Base-by-base conservation (phyloP, 2,329 filamentous ascomycete genomes). In the Fusarium chlamydosporum region DNA sequence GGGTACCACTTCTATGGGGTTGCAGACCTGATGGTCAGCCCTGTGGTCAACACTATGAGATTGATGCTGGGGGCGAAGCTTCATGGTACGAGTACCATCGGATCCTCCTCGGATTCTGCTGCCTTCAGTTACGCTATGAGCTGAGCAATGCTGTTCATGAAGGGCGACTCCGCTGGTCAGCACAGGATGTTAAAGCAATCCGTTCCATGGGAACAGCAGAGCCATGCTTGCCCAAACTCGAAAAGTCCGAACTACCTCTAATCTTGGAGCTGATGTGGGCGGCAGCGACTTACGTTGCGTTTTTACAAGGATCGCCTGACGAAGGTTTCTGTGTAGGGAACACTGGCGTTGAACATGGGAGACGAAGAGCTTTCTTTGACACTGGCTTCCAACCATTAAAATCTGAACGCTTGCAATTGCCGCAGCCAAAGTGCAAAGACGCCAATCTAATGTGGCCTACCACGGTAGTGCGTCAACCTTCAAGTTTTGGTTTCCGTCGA, bases 1-100 rank as follows among this genome's bases (percentile, higher is more conserved):
- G 33, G 2, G 43, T 29, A 15, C 15, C 34, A 0, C 59, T 60
- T 20, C 59, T 50, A 2, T 68, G 65, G 65, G 43, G 35, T 34
- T 33, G 33, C 13, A 23, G 54, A 1, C 54, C 65, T 13, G 59
- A 56, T 26, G 46, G 54, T 15, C 33, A 38, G 12, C 20, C 42
- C 7, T 68, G 59, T 59, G 65, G 65, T 4, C 37, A 53, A 5
- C 18, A 50, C 4, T 68, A 68, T 3, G 8, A 47, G 7, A 40
- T 69, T 4, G 23, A 68, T 8, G 38, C 52, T 3, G 66, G 65
- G 3, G 40, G 43, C 3, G 29, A 61, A 29, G 47, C 35, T 10
- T 68, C 65, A 6, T 68, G 66, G 61, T 68, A 68, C 38, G 66
- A 68, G 23, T 42, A 48, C 23, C 65, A 68, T 31, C 53, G 66